Conservation (phyloP, 23 red algal genomes). For the Pyropia yezoensis region DNA sequence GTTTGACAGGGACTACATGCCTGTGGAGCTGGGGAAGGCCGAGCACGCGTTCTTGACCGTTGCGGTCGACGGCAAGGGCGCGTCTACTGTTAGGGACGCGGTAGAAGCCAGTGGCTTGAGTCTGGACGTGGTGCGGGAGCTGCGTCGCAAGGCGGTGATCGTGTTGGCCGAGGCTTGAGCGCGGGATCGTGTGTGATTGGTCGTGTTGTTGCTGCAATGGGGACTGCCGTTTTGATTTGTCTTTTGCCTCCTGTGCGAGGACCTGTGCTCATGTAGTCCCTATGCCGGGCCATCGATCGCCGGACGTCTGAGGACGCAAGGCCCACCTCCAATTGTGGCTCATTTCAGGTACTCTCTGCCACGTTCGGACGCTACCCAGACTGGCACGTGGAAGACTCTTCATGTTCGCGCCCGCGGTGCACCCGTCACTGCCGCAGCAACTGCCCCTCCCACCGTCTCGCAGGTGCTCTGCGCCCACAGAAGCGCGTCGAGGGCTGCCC, state of each 20-base stretch:
- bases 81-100: slow-evolving; percentile 16
- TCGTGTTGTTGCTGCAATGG: too few species aligned
- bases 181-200: too few species aligned
- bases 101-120: slow-evolving; percentile 8
- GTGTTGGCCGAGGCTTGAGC: slow-evolving; percentile 10
- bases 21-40: slow-evolving; percentile 45
- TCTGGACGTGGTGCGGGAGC: slow-evolving; percentile 36
- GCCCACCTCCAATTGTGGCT: neutral
- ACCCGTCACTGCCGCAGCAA: neutral
- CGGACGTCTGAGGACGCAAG: neutral
- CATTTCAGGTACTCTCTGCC: neutral
- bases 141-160: slow-evolving; percentile 26
- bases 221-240: neutral
- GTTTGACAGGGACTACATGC: slow-evolving; percentile 91
- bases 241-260: neutral
- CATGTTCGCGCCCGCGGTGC: neutral
- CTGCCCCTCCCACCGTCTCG: neutral
- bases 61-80: slow-evolving; percentile 6
- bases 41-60: slow-evolving; percentile 50
- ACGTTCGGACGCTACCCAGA: neutral
- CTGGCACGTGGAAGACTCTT: neutral
- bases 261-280: neutral
- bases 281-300: neutral
- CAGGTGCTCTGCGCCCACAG: too few species aligned
- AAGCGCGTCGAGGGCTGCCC: too few species aligned